phyloP scores from a whole-genome alignment of 2,329 filamentous ascomycete genomes.

The Pestalotiopsis fici region DNA sequence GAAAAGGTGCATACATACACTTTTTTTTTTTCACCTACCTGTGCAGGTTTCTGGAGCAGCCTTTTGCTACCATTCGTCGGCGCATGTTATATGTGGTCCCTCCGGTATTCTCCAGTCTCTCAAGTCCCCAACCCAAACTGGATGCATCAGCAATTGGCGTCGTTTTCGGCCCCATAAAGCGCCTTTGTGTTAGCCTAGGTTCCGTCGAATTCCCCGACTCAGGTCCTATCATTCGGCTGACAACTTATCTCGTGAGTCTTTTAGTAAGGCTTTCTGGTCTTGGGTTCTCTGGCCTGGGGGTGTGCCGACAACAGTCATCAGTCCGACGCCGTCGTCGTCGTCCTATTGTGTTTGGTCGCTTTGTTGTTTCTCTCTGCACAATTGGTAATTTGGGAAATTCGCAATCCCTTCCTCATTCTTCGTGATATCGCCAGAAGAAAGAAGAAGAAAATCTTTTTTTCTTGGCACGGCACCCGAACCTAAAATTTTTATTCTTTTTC shows the following conservation, averaged over 20 bases:
- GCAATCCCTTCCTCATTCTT: neutral
- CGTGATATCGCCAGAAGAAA: neutral
- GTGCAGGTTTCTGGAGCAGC: neutral
- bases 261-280: constrained; percentile 2
- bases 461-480: neutral
- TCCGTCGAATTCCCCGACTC: constrained; percentile 8
- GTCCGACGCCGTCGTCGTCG: neutral
- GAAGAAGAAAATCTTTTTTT: neutral
- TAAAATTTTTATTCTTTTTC: no score
- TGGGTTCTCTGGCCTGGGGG: neutral
- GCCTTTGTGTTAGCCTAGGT: constrained; percentile 6
- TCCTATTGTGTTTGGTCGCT: no score
- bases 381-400: neutral
- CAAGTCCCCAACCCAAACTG: neutral
- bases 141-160: neutral
- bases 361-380: constrained; percentile 12
- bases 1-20: neutral
- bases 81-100: neutral
- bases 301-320: neutral
- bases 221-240: constrained; percentile 7
- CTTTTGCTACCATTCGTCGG: neutral
- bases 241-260: constrained; percentile 8
- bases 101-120: neutral
- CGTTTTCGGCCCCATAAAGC: constrained; percentile 5
- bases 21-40: neutral